Evolutionary conservation across 2,329 filamentous ascomycete genomes (phyloP).

Genomic region (Corinectria fuckeliana): DNA sequence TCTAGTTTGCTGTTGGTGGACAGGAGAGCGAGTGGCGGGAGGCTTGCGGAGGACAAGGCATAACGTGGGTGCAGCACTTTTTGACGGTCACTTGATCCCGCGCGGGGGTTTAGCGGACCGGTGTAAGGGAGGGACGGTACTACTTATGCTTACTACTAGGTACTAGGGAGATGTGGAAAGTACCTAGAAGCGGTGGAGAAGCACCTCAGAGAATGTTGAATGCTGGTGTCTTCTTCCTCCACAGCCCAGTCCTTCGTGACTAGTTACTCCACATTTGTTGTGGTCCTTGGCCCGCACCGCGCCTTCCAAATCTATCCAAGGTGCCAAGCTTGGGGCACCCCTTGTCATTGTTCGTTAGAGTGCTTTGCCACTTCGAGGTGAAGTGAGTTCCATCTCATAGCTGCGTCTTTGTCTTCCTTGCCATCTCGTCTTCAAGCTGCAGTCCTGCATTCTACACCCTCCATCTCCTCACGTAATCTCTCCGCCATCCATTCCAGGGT

Average conservation of each 20-base stretch:
- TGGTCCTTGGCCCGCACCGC: conserved; percentile 6
- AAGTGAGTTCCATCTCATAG: not conserved
- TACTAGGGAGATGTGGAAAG: too few relatives aligned
- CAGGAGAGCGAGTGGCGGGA: not conserved
- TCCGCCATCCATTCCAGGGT: not conserved
- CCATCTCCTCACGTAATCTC: not conserved
- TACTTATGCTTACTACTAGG: conserved; percentile 10
- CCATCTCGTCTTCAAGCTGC: not conserved
- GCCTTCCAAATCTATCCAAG: not conserved
- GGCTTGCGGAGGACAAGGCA: conserved; percentile 1
- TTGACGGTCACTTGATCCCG: conserved; percentile 28
- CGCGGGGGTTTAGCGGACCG: conserved; percentile 14
- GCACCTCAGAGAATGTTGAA: conserved; percentile 1
- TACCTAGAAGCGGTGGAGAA: too few relatives aligned
- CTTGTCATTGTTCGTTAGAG: conserved; percentile 10
- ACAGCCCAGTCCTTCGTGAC: too few relatives aligned
- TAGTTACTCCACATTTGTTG: conserved; percentile 8
- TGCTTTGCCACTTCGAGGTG: conserved; percentile 4
- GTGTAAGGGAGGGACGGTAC: conserved; percentile 13
- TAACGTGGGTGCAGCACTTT: conserved; percentile 17
- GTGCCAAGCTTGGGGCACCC: conserved; percentile 7
- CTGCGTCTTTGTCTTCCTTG: not conserved
- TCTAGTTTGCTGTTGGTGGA: not conserved
- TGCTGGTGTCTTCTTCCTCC: conserved; percentile 6
- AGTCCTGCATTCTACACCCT: not conserved